Base-by-base conservation (phyloP, 768 basidiomycete species). In the Lepiota brunneoincarnata region DNA sequence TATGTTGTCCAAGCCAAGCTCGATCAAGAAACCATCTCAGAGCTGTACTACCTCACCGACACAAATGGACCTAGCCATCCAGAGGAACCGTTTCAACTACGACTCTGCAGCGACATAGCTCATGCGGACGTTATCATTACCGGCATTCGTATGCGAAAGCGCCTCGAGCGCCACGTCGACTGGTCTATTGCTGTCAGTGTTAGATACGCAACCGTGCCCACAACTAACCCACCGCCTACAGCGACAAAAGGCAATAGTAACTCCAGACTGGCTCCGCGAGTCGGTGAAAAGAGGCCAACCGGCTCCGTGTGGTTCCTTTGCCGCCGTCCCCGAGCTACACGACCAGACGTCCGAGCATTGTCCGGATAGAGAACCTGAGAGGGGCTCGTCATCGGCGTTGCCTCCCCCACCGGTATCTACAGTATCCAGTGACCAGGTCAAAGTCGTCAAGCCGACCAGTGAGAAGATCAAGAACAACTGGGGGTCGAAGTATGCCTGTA, bases 101-200 rank as follows among this genome's bases (percentile, higher is more conserved):
- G 73, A 49, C 62, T 79, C 26, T 76, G 76, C 51, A 57, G 60
- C 14, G 61, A 78, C 36, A 57, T 70, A 2, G 66, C 74, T 14
- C 75, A 80, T 10, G 84, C 87, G 4, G 80, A 91, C 48, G 71
- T 91, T 31, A 69, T 92, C 36, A 63, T 93, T 51, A 89, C 90
- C 4, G 77, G 72, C 15, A 73, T 91, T 23, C 75, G 66, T 31
- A 91, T 89, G 82, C 75, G 75, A 59, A 78, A 78, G 56, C 78
- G 91, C 2, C 69, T 92, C 1, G 84, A 89, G 67, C 74, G 89
- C 45, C 89, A 91, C 66, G 49, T 92, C 12, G 61, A 75, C 26
- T 86, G 86, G 86, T 68, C 74, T 1, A 59, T 83, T 31, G 84
- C 87, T 23, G 89, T 90, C 64, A 64, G 86, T 55, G 6, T 37